A percentile compares a stretch with the other conserved stretches of the same genome.
These are phyloP conservation scores for Pythium dissimile DNA, from an alignment of 352 stramenopile species.

Conservation along the genomic window DNA sequence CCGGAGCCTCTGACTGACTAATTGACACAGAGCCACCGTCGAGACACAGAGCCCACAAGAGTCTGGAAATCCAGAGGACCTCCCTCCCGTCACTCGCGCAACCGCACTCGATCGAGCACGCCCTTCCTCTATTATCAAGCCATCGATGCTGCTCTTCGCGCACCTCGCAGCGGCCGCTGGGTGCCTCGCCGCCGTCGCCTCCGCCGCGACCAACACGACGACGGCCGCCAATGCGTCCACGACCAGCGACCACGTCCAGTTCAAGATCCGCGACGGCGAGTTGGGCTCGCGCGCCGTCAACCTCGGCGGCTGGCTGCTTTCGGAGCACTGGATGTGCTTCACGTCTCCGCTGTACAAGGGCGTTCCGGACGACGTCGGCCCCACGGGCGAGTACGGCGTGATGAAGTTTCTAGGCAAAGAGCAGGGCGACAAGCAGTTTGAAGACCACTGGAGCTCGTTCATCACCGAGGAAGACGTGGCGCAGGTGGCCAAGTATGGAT, in stretches of 20 bases:
- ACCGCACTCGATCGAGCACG: too few species aligned
- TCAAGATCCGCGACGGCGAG: conserved; percentile 24
- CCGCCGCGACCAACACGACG: not conserved
- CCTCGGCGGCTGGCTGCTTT: conserved; percentile 29
- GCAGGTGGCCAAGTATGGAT: conserved; percentile 33
- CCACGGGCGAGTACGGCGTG: conserved; percentile 16
- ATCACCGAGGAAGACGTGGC: conserved; percentile 50
- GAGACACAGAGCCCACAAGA: too few species aligned
- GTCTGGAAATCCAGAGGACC: too few species aligned
- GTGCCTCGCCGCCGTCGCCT: not conserved
- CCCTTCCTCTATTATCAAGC: too few species aligned
- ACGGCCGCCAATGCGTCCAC: not conserved
- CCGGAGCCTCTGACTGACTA: too few species aligned
- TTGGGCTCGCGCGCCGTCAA: conserved; percentile 23
- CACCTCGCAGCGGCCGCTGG: not conserved
- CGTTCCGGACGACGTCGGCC: conserved; percentile 29
- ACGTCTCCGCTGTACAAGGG: conserved; percentile 58
- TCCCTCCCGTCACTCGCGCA: too few species aligned
- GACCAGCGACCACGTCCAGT: conserved; percentile 22
- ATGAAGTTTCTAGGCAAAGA: conserved; percentile 18
- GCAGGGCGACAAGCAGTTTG: conserved; percentile 33
- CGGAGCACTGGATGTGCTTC: conserved; percentile 52
- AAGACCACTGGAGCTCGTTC: conserved; percentile 51
- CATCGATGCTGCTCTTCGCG: not conserved
- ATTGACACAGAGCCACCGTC: too few species aligned